Evolutionary conservation across 2,329 filamentous ascomycete species (phyloP).

Genomic region (Clonostachys sp.): DNA sequence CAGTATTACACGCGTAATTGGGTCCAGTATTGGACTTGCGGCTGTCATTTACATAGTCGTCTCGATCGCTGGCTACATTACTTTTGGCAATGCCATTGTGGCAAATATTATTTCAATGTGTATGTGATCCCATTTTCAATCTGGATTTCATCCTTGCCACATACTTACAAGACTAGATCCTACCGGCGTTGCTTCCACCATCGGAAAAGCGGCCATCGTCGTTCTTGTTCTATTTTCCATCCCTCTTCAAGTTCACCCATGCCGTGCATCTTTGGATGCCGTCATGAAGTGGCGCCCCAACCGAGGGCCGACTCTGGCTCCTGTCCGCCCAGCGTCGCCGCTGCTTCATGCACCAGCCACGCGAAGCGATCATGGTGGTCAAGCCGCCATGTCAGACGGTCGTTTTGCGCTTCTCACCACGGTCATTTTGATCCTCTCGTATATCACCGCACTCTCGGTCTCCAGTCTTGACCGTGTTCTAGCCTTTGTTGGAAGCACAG

Average conservation of each 20-base stretch:
- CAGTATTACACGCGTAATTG: conserved; percentile 72
- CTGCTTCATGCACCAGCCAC: conserved; percentile 30
- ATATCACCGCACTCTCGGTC: conserved; percentile 86
- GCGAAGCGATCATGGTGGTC: conserved; percentile 46
- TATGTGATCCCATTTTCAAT: conserved; percentile 33
- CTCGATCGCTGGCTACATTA: conserved; percentile 91
- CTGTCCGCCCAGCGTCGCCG: conserved; percentile 16
- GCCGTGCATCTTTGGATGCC: conserved; percentile 89
- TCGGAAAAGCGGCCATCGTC: conserved; percentile 92
- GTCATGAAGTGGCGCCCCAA: conserved; percentile 87
- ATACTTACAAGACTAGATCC: conserved; percentile 18
- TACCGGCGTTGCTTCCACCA: conserved; percentile 68
- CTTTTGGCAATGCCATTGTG: conserved; percentile 83
- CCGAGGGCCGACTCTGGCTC: conserved; percentile 20
- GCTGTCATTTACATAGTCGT: conserved; percentile 84
- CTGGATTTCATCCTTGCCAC: background rate
- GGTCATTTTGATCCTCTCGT: conserved; percentile 76
- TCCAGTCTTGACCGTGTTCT: conserved; percentile 85
- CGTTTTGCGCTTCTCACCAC: conserved; percentile 90
- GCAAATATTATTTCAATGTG: conserved; percentile 95
- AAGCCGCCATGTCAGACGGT: conserved; percentile 71
- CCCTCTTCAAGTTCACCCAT: conserved; percentile 91
- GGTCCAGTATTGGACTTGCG: conserved; percentile 82
- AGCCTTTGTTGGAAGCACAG: conserved; percentile 92
- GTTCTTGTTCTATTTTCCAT: conserved; percentile 95